These are phyloP conservation scores for Triticum urartu DNA, from an alignment of 176 grass and related monocot genomes.

Conservation along the genomic window DNA sequence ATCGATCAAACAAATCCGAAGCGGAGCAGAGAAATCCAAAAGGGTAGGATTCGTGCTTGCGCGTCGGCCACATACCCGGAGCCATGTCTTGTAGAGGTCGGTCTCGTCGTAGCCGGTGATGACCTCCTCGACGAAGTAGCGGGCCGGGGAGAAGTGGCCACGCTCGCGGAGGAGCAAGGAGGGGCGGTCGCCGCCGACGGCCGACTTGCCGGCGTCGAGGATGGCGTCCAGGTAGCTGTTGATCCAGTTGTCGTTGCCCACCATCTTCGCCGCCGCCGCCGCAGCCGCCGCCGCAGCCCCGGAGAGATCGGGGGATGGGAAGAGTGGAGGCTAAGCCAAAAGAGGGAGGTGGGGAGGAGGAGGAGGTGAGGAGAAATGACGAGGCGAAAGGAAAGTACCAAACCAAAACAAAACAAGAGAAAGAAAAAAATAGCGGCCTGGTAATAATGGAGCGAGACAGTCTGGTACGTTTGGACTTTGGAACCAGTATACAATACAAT, in stretches of 20 bases:
- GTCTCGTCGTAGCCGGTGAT: slow-evolving; percentile 84
- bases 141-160: slow-evolving; percentile 68
- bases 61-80: slow-evolving; percentile 42
- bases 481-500: not conserved
- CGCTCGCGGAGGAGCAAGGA: slow-evolving; percentile 76
- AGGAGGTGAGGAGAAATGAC: slow-evolving; percentile 32
- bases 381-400: not conserved
- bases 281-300: not conserved
- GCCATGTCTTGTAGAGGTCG: slow-evolving; percentile 85
- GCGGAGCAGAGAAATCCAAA: not conserved
- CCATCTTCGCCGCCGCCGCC: slow-evolving; percentile 33
- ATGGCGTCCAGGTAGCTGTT: slow-evolving; percentile 79
- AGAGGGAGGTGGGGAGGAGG: not conserved
- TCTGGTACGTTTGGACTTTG: slow-evolving; percentile 8
- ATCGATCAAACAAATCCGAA: slow-evolving; percentile 25
- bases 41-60: not conserved
- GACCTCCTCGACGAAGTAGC: slow-evolving; percentile 91
- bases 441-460: slow-evolving; percentile 21
- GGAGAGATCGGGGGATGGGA: slow-evolving; percentile 33
- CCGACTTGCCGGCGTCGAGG: slow-evolving; percentile 57
- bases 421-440: not conserved
- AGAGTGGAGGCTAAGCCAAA: slow-evolving; percentile 26
- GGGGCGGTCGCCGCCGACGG: slow-evolving; percentile 56
- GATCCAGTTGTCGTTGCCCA: slow-evolving; percentile 78
- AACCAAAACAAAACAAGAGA: not conserved